Evolutionary conservation across 1,284 basidiomycete genomes (phyloP), one percentile per base, ranked within the genome.

Genomic region (Sphagnurus paluster): DNA sequence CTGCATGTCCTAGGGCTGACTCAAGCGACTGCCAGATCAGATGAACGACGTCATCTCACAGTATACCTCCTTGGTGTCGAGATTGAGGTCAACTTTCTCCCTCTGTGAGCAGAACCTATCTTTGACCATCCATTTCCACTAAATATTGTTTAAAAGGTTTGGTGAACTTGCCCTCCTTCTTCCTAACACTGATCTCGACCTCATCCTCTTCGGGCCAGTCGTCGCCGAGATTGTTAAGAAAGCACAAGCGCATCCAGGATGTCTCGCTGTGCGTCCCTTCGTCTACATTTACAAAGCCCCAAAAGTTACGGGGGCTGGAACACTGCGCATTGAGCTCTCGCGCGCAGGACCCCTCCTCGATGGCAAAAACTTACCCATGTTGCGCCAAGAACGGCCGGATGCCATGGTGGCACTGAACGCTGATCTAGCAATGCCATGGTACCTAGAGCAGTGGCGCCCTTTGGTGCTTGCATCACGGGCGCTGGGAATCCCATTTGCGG

Each of bases 361-460:
- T 19, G 36, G 13, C 11, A 36, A 45, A 9, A 35, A 50, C 17
- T 21, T 49, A 6, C 24, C 42, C 23, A 32, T 37, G 19, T 33
- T 49, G 5, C 41, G 44, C 11, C 19, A 34, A 2, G 39, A 43
- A 13, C 51, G 43, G 24, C 57, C 57, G 0, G 54, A 59, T 36
- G 57, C 56, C 7, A 45, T 59, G 37, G 39, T 59, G 9, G 54
- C 54, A 7, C 39, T 54, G 14, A 54, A 57, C 14, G 50, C 54
- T 3, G 49, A 48, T 6, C 34, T 52, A 9, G 25, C 36, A 23
- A 23, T 50, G 14, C n/a, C n/a, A n/a, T n/a, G n/a, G n/a, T 53
- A 53, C 19, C 34, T 29, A 2, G 44, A 54, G 32, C n/a, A n/a
- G n/a, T 59, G 57, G 57, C 17, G 23, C 13, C 42, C 48, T 4